Base-by-base conservation (phyloP, 2,329 filamentous ascomycete genomes). In the Lecanoromycetidae sp. region DNA sequence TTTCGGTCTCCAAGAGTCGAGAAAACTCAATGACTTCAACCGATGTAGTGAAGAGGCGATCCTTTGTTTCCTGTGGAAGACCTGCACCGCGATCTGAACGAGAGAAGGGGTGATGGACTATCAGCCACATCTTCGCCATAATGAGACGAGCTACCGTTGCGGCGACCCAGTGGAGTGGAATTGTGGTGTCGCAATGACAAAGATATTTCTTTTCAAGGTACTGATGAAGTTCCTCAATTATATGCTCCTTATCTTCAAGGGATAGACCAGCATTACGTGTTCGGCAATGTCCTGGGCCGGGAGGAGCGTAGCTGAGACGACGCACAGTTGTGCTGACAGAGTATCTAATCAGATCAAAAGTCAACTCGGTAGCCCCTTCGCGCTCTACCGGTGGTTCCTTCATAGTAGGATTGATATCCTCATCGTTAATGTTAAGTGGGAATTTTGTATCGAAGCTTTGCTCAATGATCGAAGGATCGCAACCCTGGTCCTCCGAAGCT, bases 11-110 rank as follows among this genome's bases (percentile, higher is more conserved):
- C 12, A 87, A 65, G 1, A 83, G 69, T 40, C 80, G 68, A 15
- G 76, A 76, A 58, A 84, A 79, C 60, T 88, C 84, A 38, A 87
- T 73, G 22, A 87, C 78, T 57, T 88, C 83, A 22, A 88, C 72
- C 2, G 82, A 79, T 0, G 80, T 82, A 20, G 80, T 66, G 59
- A 87, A 84, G 1, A 88, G 69, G 48, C 79, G 79, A 52, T 86
- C 76, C 48, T 78, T 76, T 7, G 77, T 76, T 39, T 80, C 79
- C 41, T 75, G 71, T 0, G 77, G 74, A 6, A 83, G 67, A 22
- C 69, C 71, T 7, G 69, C 63, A n/a, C 70, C 71, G 8, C 72
- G 70, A 22, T 77, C 74, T 27, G 72, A 71, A 43, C 79, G 75
- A 26, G 83, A 77, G 57, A 82, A 72, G 0, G 84, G 83, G 55